A percentile compares a stretch with the other conserved stretches of the same genome.
These are phyloP conservation scores for Monosporascus sp. DNA, from an alignment of 2,329 filamentous ascomycete species.

Conservation along the genomic window DNA sequence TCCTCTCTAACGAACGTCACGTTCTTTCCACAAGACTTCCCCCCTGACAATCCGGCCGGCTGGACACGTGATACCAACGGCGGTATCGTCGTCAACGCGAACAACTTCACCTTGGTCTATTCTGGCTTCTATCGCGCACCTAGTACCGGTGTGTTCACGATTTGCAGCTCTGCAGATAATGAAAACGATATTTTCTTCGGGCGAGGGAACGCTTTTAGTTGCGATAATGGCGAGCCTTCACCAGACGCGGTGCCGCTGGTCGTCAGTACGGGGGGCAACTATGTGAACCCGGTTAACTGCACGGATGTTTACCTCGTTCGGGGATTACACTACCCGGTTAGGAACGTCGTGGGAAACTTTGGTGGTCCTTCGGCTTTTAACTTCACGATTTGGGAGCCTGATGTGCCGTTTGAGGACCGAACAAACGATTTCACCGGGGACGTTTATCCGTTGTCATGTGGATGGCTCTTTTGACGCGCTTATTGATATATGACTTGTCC, in stretches of 20 bases:
- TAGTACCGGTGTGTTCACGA: neutral
- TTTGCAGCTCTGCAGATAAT: constrained; percentile 1
- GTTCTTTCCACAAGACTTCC: too few species aligned
- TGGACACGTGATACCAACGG: constrained; percentile 2
- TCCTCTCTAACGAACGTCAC: too few species aligned
- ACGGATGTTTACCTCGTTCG: neutral
- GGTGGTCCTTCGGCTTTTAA: neutral
- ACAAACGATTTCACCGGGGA: too few species aligned
- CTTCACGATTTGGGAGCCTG: neutral
- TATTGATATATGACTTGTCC: too few species aligned
- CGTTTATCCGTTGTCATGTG: too few species aligned
- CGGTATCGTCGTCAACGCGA: constrained; percentile 1
- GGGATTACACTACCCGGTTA: neutral
- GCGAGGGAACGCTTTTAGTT: constrained; percentile 1
- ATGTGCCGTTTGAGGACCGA: too few species aligned
- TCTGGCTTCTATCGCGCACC: constrained; percentile 1
- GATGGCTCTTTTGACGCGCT: too few species aligned
- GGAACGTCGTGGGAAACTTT: neutral
- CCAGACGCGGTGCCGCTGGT: neutral
- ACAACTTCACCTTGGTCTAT: constrained; percentile 3
- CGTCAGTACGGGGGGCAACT: neutral
- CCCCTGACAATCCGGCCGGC: neutral
- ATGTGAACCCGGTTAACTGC: neutral
- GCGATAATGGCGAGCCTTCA: neutral
- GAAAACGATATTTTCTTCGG: constrained; percentile 1